A percentile compares a stretch with the other conserved stretches of the same genome.
Conservation (phyloP, 2,329 filamentous ascomycete species). For the Ophiocordyceps camponoti-saundersi region DNA sequence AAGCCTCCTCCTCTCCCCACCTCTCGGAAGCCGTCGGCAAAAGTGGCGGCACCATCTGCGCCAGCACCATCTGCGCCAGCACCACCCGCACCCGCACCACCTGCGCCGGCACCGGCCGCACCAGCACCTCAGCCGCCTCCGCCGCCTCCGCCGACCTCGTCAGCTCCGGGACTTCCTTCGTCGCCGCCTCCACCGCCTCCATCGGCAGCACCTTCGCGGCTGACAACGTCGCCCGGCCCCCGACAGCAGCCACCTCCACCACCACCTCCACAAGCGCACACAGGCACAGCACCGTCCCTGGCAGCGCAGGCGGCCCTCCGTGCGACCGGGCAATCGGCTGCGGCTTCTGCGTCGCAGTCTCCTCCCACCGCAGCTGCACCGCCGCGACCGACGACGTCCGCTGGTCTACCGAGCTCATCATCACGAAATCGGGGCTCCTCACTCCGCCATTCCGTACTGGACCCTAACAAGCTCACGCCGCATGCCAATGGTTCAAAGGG, state of each 20-base stretch:
- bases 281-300: conserved; percentile 17
- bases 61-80: conserved; percentile 19
- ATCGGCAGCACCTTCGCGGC: conserved; percentile 15
- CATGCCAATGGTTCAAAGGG: conserved; percentile 42
- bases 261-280: conserved; percentile 10
- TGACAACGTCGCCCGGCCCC: conserved; percentile 22
- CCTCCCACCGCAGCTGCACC: conserved; percentile 10
- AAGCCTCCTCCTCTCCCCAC: conserved; percentile 50
- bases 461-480: conserved; percentile 62
- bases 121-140: conserved; percentile 28
- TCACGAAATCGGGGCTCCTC: conserved; percentile 24
- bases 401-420: conserved; percentile 18
- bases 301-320: conserved; percentile 27
- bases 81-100: conserved; percentile 22
- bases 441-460: conserved; percentile 46
- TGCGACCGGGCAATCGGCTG: conserved; percentile 23
- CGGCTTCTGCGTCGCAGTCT: conserved; percentile 17
- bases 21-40: conserved; percentile 37
- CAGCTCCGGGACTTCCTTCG: conserved; percentile 27
- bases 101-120: conserved; percentile 20
- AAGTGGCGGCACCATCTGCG: conserved; percentile 13
- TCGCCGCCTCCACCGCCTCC: conserved; percentile 27
- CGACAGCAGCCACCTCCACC: conserved; percentile 15
- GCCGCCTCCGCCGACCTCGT: conserved; percentile 24
- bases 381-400: conserved; percentile 18